Base-by-base conservation (phyloP, 768 basidiomycete genomes). In the Termitomyces sp. region DNA sequence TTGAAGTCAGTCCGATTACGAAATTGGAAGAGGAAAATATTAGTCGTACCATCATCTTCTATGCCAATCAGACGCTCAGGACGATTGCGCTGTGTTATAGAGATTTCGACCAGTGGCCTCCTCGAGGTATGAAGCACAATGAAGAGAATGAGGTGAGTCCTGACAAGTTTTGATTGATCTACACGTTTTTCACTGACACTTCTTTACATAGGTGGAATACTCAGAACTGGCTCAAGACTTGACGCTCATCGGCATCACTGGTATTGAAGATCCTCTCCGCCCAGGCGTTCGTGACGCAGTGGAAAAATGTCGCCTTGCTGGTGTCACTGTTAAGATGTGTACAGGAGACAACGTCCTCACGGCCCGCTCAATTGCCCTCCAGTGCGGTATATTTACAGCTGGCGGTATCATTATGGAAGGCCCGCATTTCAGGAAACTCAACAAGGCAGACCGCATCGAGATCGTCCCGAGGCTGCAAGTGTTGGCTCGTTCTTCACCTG, bases 381-480 rank as follows among this genome's bases (percentile, higher is more conserved):
- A 99, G 64, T 98, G 96, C 64, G 94, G 95, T 36, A 98, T 98
- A 67, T 98, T 89, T 74, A 89, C 88, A 16, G 71, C 88, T 3
- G 95, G 95, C 23, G 97, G 97, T 29, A 83, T 98, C 60, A 91
- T 99, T 71, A 98, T 98, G 93, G 97, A 99, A 67, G 95, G 97
- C 0, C 96, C 96, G 0, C 80, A 88, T 5, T 99, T 98, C 80
- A 83, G 97, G 41, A 76, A 86, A 64, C 79, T 99, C 33, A 77
- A 73, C 12, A 79, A 84, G 18, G 60, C 74, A 0, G 88, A 97
- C 59, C 84, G 86, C 70, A 72, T 89, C 36, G 88, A 91, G 43
- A 82, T 98, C 54, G 87, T 94, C 0, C 96, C 96, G 5, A 86
- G 93, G 18, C 77, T 99, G 2, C 96, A 98, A 70, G 94, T 99